Base-by-base conservation (phyloP, 179 eudicot genomes). In the Spergularia azorica region DNA sequence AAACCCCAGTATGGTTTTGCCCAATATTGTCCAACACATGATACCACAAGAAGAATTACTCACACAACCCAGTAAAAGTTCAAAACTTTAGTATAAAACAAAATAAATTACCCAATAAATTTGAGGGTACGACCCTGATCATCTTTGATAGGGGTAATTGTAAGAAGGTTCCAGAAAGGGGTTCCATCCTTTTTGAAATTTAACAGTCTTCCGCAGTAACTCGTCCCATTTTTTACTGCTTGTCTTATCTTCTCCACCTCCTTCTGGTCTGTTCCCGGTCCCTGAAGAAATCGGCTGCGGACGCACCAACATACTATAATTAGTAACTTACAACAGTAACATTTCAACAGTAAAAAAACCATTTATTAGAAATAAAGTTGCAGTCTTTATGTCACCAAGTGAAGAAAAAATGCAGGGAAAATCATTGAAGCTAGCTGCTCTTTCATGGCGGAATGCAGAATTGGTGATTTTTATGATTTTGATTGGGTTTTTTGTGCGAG, bases 81-180 rank as follows among this genome's bases (percentile, higher is more conserved):
- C 32, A 26, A 26, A 26, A 26, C 32, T 26, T 26, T 26, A 26
- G 2, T 2, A 26, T 26, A 26, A 26, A 26, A 26, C 32, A 75
- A 55, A 63, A 48, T 72, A 32, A 17, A 63, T 41, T 83, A 95
- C 99, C 99, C 99, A 66, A 96, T 96, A 77, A 96, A 96, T 77
- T 94, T 96, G 81, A 94, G 89, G 77, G 90, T 79, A 74, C 83
- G 87, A 81, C 94, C 98, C 51, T 83, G 76, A 52, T 94, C 89
- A 84, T 94, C 97, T 73, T 91, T 90, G 74, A 96, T 90, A 32
- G 99, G 99, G 55, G 99, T 91, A 64, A 96, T 61, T 0, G 99
- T 96, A 52, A 96, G 95, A 76, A 96, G 93, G 79, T 96, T 96
- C 99, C 99, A 96, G 76, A 96, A 96, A 67, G 98, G 98, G 17